Conservation (phyloP, 2,329 filamentous ascomycete species). For the Blastomyces gilchristii region DNA sequence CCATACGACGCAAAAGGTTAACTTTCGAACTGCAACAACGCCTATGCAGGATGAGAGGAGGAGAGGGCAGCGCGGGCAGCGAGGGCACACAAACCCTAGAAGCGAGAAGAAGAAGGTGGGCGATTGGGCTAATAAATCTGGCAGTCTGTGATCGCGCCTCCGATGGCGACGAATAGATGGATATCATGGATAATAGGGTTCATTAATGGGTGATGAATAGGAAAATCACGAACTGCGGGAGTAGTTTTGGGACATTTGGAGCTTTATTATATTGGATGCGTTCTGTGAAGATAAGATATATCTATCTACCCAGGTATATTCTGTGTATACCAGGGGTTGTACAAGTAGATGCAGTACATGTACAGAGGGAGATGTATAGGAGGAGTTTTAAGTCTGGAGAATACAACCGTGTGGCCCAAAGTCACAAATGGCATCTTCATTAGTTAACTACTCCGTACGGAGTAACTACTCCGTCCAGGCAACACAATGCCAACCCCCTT, state of each 20-base stretch:
- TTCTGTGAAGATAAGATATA: neutral
- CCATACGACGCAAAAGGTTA: neutral
- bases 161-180: slow-evolving; percentile 3
- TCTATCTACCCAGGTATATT: too few relatives aligned
- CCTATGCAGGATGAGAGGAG: neutral
- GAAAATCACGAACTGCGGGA: neutral
- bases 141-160: neutral
- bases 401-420: too few relatives aligned
- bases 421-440: too few relatives aligned
- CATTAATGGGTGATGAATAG: neutral
- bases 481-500: too few relatives aligned
- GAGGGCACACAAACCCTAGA: neutral
- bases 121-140: neutral
- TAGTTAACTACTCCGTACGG: too few relatives aligned
- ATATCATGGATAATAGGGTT: neutral
- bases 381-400: too few relatives aligned
- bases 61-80: neutral
- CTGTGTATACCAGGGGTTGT: too few relatives aligned
- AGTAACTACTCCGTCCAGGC: too few relatives aligned
- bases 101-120: neutral
- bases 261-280: too few relatives aligned
- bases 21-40: neutral
- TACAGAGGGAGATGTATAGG: too few relatives aligned
- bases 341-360: too few relatives aligned
- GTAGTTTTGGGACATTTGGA: neutral